Conservation (phyloP, 768 basidiomycete species). For the Boletus subcaerulescens region DNA sequence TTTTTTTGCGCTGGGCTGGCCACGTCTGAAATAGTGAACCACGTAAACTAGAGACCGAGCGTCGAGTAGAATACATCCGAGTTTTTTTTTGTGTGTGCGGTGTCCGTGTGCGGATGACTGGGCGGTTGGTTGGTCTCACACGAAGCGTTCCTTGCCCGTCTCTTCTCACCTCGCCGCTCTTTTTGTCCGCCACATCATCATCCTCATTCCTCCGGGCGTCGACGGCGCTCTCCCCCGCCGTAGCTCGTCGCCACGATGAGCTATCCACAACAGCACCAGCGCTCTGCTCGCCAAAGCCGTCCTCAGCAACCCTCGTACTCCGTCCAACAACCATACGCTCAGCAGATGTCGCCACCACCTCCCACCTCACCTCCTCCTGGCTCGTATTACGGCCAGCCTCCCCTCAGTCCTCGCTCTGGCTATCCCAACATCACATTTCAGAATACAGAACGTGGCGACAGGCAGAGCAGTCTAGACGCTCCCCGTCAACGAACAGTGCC, state of each 20-base stretch:
- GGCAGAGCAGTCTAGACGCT: slow-evolving; percentile 55
- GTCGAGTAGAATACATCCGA: background rate
- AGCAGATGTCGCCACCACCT: slow-evolving; percentile 16
- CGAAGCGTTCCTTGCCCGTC: background rate
- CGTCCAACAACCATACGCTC: slow-evolving; percentile 21
- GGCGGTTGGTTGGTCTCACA: slow-evolving; percentile 6
- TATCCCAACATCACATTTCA: slow-evolving; percentile 65
- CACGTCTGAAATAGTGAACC: background rate
- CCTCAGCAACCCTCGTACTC: slow-evolving; percentile 41
- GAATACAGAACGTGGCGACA: slow-evolving; percentile 66
- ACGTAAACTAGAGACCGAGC: slow-evolving; percentile 1
- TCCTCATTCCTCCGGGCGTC: background rate
- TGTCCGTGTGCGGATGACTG: slow-evolving; percentile 16
- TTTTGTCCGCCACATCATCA: slow-evolving; percentile 1
- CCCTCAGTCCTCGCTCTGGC: slow-evolving; percentile 16
- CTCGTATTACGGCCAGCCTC: slow-evolving; percentile 17
- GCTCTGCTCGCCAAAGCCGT: slow-evolving; percentile 25
- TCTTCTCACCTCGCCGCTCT: slow-evolving; percentile 17
- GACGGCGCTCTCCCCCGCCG: background rate
- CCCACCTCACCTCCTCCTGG: slow-evolving; percentile 15
- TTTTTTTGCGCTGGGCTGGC: background rate
- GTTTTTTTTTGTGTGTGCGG: too few relatives aligned
- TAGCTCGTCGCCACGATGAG: slow-evolving; percentile 17
- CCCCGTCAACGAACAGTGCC: slow-evolving; percentile 46
- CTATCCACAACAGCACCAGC: slow-evolving; percentile 44